Evolutionary conservation across 495 filamentous ascomycete species (phyloP).

Genomic region (Xylaria intraflava): DNA sequence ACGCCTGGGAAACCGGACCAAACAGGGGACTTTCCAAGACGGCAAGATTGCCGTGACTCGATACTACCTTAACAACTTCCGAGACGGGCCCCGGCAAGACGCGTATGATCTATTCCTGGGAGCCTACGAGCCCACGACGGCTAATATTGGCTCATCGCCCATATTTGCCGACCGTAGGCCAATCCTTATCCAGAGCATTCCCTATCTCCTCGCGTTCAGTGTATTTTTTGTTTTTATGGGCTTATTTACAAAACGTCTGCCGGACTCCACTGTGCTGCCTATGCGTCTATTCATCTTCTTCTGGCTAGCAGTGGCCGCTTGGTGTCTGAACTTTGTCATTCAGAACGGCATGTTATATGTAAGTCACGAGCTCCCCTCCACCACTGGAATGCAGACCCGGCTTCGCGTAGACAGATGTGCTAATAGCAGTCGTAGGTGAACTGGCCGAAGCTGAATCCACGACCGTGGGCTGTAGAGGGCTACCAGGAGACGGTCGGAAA

Average conservation of each 20-base stretch:
- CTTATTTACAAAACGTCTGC: slow-evolving; percentile 58
- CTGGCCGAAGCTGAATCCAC: slow-evolving; percentile 92
- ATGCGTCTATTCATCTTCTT: slow-evolving; percentile 70
- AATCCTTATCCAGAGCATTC: slow-evolving; percentile 77
- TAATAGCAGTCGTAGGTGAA: slow-evolving; percentile 60
- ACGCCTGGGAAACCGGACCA: slow-evolving; percentile 78
- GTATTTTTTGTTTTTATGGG: slow-evolving; percentile 81
- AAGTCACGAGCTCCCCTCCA: slow-evolving; percentile 34
- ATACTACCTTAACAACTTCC: slow-evolving; percentile 86
- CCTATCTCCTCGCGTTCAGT: slow-evolving; percentile 82
- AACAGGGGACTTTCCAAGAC: slow-evolving; percentile 73
- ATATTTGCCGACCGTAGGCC: slow-evolving; percentile 85
- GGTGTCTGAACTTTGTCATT: slow-evolving; percentile 66
- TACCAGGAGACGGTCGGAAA: slow-evolving; percentile 79
- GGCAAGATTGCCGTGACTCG: slow-evolving; percentile 72
- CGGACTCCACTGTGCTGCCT: slow-evolving; percentile 66
- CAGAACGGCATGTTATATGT: slow-evolving; percentile 87
- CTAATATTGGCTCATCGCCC: slow-evolving; percentile 54
- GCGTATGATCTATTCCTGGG: slow-evolving; percentile 92
- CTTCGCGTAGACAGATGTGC: not conserved
- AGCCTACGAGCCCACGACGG: slow-evolving; percentile 64
- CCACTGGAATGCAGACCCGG: not conserved
- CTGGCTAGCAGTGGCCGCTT: slow-evolving; percentile 62
- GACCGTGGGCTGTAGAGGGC: slow-evolving; percentile 75
- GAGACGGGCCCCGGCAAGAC: slow-evolving; percentile 88